phyloP scores from a whole-genome alignment of 305 asterid species.

The Ilex paraguariensis region DNA sequence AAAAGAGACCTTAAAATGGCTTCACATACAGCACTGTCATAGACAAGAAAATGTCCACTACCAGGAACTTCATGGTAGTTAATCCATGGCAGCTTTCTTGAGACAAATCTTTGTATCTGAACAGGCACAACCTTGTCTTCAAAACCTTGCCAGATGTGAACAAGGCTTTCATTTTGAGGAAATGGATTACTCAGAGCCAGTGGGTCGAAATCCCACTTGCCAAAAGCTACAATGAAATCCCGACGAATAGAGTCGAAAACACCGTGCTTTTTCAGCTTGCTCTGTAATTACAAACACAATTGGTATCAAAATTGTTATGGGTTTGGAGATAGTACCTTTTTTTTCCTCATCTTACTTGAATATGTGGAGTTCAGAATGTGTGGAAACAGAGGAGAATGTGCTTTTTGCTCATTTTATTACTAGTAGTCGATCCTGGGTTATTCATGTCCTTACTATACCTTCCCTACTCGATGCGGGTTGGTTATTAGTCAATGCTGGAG shows the following conservation, averaged over 20 bases:
- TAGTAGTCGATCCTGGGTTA: no score
- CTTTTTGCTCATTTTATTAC: no score
- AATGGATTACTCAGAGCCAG: conserved; percentile 60
- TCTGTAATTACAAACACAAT: no score
- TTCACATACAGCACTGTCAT: conserved; percentile 79
- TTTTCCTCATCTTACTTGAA: no score
- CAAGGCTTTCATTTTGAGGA: conserved; percentile 36
- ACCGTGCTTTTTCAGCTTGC: conserved; percentile 25
- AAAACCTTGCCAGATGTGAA: conserved; percentile 89
- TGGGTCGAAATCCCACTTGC: conserved; percentile 94
- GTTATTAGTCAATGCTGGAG: no score
- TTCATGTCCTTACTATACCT: no score
- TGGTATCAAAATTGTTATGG: no score
- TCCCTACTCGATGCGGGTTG: no score
- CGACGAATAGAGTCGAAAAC: conserved; percentile 62
- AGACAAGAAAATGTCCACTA: conserved; percentile 85
- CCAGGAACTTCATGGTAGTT: conserved; percentile 84
- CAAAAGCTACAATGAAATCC: conserved; percentile 69
- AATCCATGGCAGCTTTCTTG: conserved; percentile 75
- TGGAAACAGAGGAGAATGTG: background rate
- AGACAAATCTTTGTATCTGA: conserved; percentile 62
- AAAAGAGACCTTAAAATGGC: conserved; percentile 81
- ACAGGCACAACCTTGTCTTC: conserved; percentile 87
- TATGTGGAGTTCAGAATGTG: no score
- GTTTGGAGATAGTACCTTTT: no score